Base-by-base conservation (phyloP, 2,329 filamentous ascomycete genomes). In the Aspergillus tubingensis region DNA sequence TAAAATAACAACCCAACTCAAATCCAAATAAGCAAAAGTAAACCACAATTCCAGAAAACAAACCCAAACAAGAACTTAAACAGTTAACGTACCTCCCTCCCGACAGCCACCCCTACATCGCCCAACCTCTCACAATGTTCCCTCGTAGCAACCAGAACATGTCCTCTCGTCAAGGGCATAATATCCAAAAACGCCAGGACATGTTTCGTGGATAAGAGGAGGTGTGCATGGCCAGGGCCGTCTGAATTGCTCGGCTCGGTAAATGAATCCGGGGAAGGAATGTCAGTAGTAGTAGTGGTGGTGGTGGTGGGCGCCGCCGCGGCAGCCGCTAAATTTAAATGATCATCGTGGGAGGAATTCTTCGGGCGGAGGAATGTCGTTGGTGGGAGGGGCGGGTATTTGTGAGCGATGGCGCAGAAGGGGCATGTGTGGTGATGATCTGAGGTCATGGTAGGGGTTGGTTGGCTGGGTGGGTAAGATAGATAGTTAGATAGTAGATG, bases 181-280 rank as follows among this genome's bases (percentile, higher is more conserved):
- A 97, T 96, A 78, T 98, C 94, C 68, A 98, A 84, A 77, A 98
- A 98, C 44, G 92, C 92, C 64, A 98, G 79, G 27, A 95, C 86
- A 62, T 87, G 76, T 1, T 87, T 87, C 0, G 91, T 95, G 2
- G 91, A 91, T 60, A 97, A 85, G 32, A 97, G 85, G 30, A 97
- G 72, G 69, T 85, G 72, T 1, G 76, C 70, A 19, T 68, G 66
- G 54, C 62, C 58, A 25, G 59, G 38, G 10, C 47, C 25, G 25
- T 27, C 56, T n/a, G 68, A 32, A 8, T 54, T 60, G 4, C 25
- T 17, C 7, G 8, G 15, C 25, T 5, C 47, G n/a, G n/a, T 17
- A 11, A 44, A 10, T 17, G 41, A 8, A 11, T 44, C 41, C 17
- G 41, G 41, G 41, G 41, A 10, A 21, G 17, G 41, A 21, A 21